Percentiles rank a stretch among this genome's conserved stretches.
These are phyloP conservation scores for Strobilomyces dryophilus DNA, from an alignment of 768 basidiomycete species.

Conservation along the genomic window DNA sequence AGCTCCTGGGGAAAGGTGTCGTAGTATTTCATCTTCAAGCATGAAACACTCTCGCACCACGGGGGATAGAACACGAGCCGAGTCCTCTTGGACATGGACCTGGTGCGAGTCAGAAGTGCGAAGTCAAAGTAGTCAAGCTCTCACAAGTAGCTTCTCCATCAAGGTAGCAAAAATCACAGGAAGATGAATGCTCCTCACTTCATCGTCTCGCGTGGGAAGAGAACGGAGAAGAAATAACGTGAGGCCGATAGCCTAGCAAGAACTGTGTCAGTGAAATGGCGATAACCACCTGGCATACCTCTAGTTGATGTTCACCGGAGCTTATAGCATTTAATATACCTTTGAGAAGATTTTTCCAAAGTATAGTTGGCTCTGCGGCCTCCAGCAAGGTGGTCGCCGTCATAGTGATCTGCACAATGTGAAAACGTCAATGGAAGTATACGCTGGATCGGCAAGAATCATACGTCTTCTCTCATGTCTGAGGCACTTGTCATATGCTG, in stretches of 20 bases:
- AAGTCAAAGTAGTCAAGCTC: conserved; percentile 7
- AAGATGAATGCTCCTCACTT: conserved; percentile 73
- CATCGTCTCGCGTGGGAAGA: conserved; percentile 82
- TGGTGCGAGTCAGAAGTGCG: conserved; percentile 15
- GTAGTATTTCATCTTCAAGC: conserved; percentile 53
- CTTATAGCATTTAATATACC: conserved; percentile 53
- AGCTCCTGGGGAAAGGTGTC: conserved; percentile 45
- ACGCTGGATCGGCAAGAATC: conserved; percentile 13
- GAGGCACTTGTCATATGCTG: conserved; percentile 46
- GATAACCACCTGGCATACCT: conserved; percentile 40
- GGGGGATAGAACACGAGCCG: conserved; percentile 32
- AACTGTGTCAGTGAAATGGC: conserved; percentile 3
- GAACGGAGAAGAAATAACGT: conserved; percentile 67
- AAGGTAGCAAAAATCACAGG: conserved; percentile 74
- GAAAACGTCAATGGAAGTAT: background rate
- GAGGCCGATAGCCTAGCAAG: conserved; percentile 58
- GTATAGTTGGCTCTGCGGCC: conserved; percentile 81
- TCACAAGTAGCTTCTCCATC: conserved; percentile 61
- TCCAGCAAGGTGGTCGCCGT: conserved; percentile 89
- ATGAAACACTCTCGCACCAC: conserved; percentile 40
- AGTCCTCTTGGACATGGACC: conserved; percentile 37
- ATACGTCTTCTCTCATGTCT: conserved; percentile 60
- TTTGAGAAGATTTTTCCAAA: conserved; percentile 76
- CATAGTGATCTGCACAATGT: conserved; percentile 53
- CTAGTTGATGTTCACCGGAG: conserved; percentile 38